Evolutionary conservation across 2,329 filamentous ascomycete genomes (phyloP), one percentile per base, ranked within the genome.

Genomic region (Emericellopsis atlantica): DNA sequence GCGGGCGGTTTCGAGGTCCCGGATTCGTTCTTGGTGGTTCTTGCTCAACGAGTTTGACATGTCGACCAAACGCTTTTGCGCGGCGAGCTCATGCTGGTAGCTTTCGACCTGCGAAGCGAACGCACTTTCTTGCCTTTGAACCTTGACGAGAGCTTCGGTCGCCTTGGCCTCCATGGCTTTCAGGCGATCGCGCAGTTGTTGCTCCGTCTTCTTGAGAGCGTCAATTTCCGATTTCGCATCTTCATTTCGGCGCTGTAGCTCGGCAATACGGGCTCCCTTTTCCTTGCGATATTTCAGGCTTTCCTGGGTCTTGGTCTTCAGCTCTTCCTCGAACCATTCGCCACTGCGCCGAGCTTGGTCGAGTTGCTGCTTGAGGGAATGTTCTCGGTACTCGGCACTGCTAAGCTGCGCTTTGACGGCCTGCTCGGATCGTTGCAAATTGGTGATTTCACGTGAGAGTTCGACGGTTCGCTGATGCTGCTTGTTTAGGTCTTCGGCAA

Each of bases 201-300:
- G 78, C 55, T 95, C 89, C 32, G 79, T 84, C 32, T 84, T 81
- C 54, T 83, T 82, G 18, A 94, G 66, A 9, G 82, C 74, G 42
- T 95, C 87, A 40, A 88, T 73, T 26, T 75, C 81, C 16, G 84
- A 81, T 47, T 74, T 80, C 36, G 83, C 78, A 49, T 98, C 92
- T 50, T 96, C 90, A 49, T 90, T 84, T 45, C 84, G 77, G 40
- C 88, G 84, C 60, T 95, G 85, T 23, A 98, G 75, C 53, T 93
- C 85, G 8, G 88, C 76, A 50, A 96, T 86, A 32, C 85, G 83
- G 2, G 87, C 81, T 46, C 85, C 85, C 70, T 95, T 96, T 57
- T 98, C 92, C 56, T 95, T 96, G 47, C 92, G 79, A 61, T 84
- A 90, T 54, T 89, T 95, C 49, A 90, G 75, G 37, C 87, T 79